Evolutionary conservation across 1,284 basidiomycete species (phyloP).

Genomic region (Malassezia sympodialis): DNA sequence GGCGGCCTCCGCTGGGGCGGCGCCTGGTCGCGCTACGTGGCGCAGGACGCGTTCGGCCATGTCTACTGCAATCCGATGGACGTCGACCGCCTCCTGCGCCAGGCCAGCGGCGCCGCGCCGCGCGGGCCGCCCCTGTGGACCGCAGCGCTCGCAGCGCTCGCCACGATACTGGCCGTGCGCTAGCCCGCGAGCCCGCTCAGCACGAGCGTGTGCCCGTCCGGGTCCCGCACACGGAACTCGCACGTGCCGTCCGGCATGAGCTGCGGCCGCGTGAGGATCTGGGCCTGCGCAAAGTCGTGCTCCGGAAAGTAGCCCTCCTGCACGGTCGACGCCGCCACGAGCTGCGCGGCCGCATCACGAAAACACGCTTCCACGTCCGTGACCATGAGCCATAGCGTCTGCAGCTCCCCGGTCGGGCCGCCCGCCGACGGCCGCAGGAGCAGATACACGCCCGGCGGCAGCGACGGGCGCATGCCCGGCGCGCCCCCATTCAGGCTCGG

Average conservation of each 20-base stretch:
- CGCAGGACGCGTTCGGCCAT: conserved; percentile 43
- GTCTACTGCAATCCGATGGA: conserved; percentile 44
- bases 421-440: conserved; percentile 1
- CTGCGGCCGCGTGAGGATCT: conserved; percentile 24
- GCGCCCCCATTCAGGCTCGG: background rate
- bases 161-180: background rate
- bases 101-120: background rate
- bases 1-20: conserved; percentile 39
- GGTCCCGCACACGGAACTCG: conserved; percentile 29
- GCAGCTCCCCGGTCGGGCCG: background rate
- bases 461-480: background rate
- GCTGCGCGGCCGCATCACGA: conserved; percentile 1
- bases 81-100: conserved; percentile 31
- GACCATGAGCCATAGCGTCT: conserved; percentile 5
- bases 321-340: background rate
- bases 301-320: conserved; percentile 28
- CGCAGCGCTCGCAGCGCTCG: background rate
- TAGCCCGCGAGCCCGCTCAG: conserved; percentile 10
- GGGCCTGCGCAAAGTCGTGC: conserved; percentile 22
- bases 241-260: conserved; percentile 31
- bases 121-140: background rate
- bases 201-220: conserved; percentile 31
- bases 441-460: conserved; percentile 3
- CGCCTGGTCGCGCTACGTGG: conserved; percentile 29
- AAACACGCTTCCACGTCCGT: conserved; percentile 9